A percentile compares a stretch with the other conserved stretches of the same genome.
Conservation (phyloP, 1,284 basidiomycete species). For the Coniferiporia weirii region DNA sequence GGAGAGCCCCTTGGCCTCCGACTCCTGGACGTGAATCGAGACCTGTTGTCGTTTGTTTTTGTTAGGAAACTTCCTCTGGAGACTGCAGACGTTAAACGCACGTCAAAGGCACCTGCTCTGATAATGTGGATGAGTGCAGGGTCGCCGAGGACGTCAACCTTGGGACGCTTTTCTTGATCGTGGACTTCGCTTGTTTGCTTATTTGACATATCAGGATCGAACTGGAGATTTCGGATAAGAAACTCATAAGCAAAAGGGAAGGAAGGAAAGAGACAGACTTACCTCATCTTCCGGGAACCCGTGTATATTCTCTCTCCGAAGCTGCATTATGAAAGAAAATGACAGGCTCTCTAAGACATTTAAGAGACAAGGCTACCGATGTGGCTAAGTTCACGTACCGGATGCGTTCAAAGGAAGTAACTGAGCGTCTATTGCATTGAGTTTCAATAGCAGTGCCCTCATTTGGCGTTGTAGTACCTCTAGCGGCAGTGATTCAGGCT, state of each 20-base stretch:
- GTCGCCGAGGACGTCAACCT: not conserved
- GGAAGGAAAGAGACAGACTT: conserved; percentile 1
- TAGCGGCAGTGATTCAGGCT: conserved; percentile 49
- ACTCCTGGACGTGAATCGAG: conserved; percentile 1
- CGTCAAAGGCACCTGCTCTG: not conserved
- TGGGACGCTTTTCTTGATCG: not conserved
- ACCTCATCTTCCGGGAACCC: conserved; percentile 47
- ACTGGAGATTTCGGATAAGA: not conserved
- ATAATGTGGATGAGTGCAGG: conserved; percentile 4
- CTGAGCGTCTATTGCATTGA: conserved; percentile 76
- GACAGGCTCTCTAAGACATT: conserved; percentile 54
- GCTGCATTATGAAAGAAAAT: conserved; percentile 80
- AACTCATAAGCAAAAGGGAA: not conserved
- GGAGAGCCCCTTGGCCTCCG: not conserved
- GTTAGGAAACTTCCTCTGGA: not conserved
- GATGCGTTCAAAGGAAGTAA: conserved; percentile 55
- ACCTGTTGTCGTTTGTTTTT: not conserved
- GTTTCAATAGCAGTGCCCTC: conserved; percentile 80
- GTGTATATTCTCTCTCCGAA: conserved; percentile 65
- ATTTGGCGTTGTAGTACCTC: conserved; percentile 70
- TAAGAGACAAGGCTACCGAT: not conserved
- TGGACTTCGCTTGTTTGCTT: not conserved
- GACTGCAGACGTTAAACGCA: not conserved
- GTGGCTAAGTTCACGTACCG: conserved; percentile 29
- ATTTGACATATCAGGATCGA: not conserved